These are phyloP conservation scores for Bidens hawaiensis DNA, from an alignment of 140 eudicot genomes.

Conservation along the genomic window DNA sequence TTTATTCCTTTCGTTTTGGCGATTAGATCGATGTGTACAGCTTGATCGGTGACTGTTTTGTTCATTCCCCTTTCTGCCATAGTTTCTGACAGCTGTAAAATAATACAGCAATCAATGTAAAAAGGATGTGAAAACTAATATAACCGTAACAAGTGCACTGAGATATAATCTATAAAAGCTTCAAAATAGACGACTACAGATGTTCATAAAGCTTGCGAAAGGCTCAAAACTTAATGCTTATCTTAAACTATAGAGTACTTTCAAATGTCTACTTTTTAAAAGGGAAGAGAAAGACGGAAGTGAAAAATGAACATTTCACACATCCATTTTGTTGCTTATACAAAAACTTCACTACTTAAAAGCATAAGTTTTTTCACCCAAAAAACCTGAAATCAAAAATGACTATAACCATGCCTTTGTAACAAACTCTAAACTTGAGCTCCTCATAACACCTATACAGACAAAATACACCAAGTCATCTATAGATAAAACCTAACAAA, in stretches of 20 bases:
- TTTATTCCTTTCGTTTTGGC: slow-evolving; percentile 61
- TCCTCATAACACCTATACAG: not conserved
- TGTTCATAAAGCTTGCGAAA: not conserved
- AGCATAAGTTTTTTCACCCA: not conserved
- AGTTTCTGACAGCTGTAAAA: slow-evolving; percentile 71
- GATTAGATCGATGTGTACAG: slow-evolving; percentile 82
- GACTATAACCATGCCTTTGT: not conserved
- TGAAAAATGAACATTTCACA: not conserved
- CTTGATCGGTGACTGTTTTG: slow-evolving; percentile 86
- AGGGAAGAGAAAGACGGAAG: not conserved
- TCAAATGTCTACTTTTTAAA: not conserved
- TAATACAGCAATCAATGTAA: not conserved
- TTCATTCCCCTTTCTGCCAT: slow-evolving; percentile 91
- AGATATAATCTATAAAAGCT: not conserved
- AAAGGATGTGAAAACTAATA: not conserved
- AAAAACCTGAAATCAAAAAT: not conserved
- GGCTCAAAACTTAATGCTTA: slow-evolving; percentile 1
- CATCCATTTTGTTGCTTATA: not conserved
- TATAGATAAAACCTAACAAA: no score
- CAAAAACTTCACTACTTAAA: not conserved
- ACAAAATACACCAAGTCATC: not conserved
- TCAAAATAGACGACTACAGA: not conserved
- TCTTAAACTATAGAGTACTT: not conserved
- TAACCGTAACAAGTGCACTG: not conserved
- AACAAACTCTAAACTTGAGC: not conserved